Base-by-base conservation (phyloP, 1,284 basidiomycete genomes). In the Tylopilus orsonianus region DNA sequence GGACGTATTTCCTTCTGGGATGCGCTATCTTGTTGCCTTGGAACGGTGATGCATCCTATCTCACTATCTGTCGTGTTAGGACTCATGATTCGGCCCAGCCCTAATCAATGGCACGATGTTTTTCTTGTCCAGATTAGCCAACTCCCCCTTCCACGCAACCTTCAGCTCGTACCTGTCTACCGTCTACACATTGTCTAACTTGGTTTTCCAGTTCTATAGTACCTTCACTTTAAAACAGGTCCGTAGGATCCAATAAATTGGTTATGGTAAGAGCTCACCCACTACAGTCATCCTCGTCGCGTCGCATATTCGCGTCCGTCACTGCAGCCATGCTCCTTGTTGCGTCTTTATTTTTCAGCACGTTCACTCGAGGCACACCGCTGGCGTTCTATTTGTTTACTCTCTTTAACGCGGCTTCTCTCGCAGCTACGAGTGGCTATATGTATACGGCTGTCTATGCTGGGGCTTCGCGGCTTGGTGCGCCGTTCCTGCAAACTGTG, bases 61-160 rank as follows among this genome's bases (percentile, higher is more conserved):
- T 48, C 37, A 16, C 14, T 19, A 22, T 8, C 2, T 5, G 22
- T 19, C 20, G 14, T 27, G 10, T 32, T 14, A 7, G 18, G 19
- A 36, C 41, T 52, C 22, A 49, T 27, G 32, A 39, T 27, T 14
- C 5, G 27, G 8, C 48, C 14, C 49, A 90, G 87, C 79, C 1
- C 71, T 90, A 61, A 89, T 90, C 26, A 91, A 86, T 8, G 87
- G 83, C 0, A 85, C 79, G 27, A 81, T 87, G 0, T 91, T 82
- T 65, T 90, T 91, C 65, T 61, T 86, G 36, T 79, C 84, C 5
- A 74, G 85, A 42, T 63, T 90, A 19, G 71, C 70, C 8, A 75
- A 72, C 32, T 83, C 85, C 1, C 63, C 80, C 4, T 55, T 86
- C 22, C 71, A 75, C 52, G 66, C 72, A 41, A 73, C 83, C 12